Evolutionary conservation across 192 early-diverging fungal species (phyloP).

Genomic region (Spizellomyces sp.): DNA sequence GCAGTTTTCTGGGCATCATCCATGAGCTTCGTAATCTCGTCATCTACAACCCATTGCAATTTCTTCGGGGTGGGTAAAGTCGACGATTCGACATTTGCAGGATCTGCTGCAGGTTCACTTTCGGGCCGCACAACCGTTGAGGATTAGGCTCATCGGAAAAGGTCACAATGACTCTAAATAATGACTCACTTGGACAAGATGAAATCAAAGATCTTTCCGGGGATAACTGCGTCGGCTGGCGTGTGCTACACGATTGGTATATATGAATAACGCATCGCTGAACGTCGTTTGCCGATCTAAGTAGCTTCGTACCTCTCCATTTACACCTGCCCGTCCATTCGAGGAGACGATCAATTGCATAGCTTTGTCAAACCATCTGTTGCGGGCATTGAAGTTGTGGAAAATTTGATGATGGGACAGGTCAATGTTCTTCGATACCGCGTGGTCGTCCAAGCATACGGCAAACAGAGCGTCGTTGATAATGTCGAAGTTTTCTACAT

Average conservation of each 20-base stretch:
- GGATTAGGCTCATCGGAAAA: neutral
- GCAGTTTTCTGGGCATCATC: constrained; percentile 67
- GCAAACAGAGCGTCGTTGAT: constrained; percentile 85
- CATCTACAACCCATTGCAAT: constrained; percentile 72
- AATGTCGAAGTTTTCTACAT: constrained; percentile 57
- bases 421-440: constrained; percentile 63
- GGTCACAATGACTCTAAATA: neutral
- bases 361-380: constrained; percentile 98
- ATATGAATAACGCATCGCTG: constrained; percentile 35
- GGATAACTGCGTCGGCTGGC: constrained; percentile 89
- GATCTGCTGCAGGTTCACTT: constrained; percentile 60
- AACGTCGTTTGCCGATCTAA: too few relatives aligned
- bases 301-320: constrained; percentile 64
- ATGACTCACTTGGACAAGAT: constrained; percentile 60
- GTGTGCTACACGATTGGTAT: constrained; percentile 60
- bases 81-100: constrained; percentile 28
- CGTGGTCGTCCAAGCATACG: constrained; percentile 83
- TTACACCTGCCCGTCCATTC: constrained; percentile 87
- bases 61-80: constrained; percentile 57
- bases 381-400: constrained; percentile 74
- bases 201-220: constrained; percentile 78
- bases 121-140: neutral
- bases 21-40: constrained; percentile 56
- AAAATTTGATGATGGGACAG: constrained; percentile 71
- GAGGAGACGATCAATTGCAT: constrained; percentile 83